Evolutionary conservation across 257 asterid species (phyloP), one percentile per base, ranked within the genome.

Genomic region (Solanum sejunctum): DNA sequence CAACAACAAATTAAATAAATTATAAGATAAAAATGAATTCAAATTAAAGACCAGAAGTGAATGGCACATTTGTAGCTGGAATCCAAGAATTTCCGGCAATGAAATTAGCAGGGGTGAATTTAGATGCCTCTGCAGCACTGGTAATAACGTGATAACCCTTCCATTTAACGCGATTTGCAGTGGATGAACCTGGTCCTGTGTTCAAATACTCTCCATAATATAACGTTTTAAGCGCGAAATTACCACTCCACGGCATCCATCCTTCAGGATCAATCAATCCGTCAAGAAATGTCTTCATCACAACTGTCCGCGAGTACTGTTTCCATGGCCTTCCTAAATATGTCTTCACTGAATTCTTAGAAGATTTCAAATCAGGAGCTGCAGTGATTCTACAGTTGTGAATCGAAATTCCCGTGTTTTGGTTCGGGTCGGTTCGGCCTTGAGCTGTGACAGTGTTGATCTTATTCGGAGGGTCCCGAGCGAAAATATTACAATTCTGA

Each of bases 251-350:
- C 1, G 95, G 94, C 87, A 88, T 54, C 99, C 99, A 96, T 64
- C 99, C 99, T 21, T 91, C 92, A 16, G 98, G 93, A 80, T 86
- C 47, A 16, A 96, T 89, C 88, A 93, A 85, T 12, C 94, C 83
- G 55, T 92, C 99, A 56, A 96, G 15, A 13, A 28, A 85, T 0
- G 94, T 92, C 85, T 88, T 92, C 98, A 96, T 91, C 71, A 91
- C 87, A 1, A 96, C 96, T 0, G 98, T 93, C 0, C 98, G 86
- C 0, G 99, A 93, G 60, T 95, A 96, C 85, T 69, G 3, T 86
- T 92, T 56, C 99, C 99, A 96, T 1, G 99, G 99, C 18, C 99
- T 87, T 18, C 99, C 99, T 43, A 96, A 86, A 60, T 95, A 95
- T 2, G 99, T 94, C 83, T 71, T 85, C 20, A 93, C 97, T 43